A percentile compares a stretch with the other conserved stretches of the same genome.
Evolutionary conservation across 2,329 filamentous ascomycete species (phyloP).

Genomic region (Xylaria sp.): DNA sequence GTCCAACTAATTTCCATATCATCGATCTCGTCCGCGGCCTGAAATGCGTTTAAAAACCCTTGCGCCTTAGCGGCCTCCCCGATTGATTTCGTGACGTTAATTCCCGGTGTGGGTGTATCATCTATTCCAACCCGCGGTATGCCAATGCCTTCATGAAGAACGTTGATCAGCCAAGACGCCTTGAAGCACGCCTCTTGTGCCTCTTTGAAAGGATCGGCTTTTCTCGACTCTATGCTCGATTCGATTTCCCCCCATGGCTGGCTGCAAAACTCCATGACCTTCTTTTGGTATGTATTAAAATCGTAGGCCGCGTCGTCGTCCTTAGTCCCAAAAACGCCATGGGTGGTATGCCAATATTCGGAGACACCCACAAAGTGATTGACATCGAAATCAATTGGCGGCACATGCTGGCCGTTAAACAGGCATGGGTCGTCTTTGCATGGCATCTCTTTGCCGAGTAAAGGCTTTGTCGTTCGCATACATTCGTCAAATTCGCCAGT

Average conservation of each 20-base stretch:
- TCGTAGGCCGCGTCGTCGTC: conserved; percentile 82
- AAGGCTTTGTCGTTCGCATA: conserved; percentile 77
- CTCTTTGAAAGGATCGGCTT: conserved; percentile 78
- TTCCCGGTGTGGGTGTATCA: conserved; percentile 54
- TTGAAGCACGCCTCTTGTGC: conserved; percentile 95
- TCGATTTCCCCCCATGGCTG: conserved; percentile 81
- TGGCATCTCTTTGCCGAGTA: conserved; percentile 86
- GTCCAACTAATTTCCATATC: conserved; percentile 97
- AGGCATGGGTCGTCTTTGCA: conserved; percentile 86
- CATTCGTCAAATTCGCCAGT: conserved; percentile 90
- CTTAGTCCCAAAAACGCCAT: conserved; percentile 83
- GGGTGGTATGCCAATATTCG: conserved; percentile 98
- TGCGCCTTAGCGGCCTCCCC: conserved; percentile 72
- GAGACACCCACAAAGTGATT: conserved; percentile 98
- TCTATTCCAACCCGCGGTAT: conserved; percentile 86
- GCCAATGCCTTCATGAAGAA: conserved; percentile 94
- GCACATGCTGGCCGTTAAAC: conserved; percentile 88
- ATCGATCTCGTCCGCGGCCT: conserved; percentile 90
- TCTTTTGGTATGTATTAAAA: conserved; percentile 84
- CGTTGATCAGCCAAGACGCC: conserved; percentile 95
- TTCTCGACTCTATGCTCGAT: conserved; percentile 65
- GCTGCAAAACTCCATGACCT: conserved; percentile 83
- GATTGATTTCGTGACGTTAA: conserved; percentile 76
- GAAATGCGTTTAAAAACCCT: conserved; percentile 83
- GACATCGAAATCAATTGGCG: conserved; percentile 93